These are phyloP conservation scores for Kluyveromyces dobzhanskii DNA, from an alignment of 805 yeast species.

Conservation along the genomic window DNA sequence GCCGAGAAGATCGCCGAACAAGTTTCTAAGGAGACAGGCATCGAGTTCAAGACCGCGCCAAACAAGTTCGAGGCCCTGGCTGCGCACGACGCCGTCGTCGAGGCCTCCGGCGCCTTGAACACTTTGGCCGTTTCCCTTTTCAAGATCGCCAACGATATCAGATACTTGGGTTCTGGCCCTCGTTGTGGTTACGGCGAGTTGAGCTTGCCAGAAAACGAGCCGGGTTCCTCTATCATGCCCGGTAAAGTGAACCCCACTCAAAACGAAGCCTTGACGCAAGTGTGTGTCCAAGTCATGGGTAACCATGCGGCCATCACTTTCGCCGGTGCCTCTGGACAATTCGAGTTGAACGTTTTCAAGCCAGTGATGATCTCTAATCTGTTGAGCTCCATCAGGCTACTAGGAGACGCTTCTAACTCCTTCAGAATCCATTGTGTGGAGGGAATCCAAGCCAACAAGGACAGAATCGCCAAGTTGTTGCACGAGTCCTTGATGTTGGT, in stretches of 20 bases:
- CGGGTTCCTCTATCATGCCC: constrained; percentile 99
- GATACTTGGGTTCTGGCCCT: constrained; percentile 98
- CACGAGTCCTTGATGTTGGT: constrained; percentile 97
- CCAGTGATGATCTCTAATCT: constrained; percentile 91
- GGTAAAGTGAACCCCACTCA: constrained; percentile 99
- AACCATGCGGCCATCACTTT: constrained; percentile 91
- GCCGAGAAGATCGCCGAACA: constrained; percentile 80
- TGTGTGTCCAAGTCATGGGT: constrained; percentile 95
- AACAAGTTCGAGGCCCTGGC: constrained; percentile 99
- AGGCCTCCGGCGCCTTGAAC: constrained; percentile 95
- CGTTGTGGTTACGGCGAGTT: constrained; percentile 99
- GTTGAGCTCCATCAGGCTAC: constrained; percentile 75
- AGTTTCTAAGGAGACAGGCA: constrained; percentile 80
- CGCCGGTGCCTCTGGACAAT: constrained; percentile 98
- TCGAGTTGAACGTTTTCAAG: constrained; percentile 96
- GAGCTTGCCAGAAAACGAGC: constrained; percentile 94
- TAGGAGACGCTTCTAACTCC: constrained; percentile 83
- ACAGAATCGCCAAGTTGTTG: constrained; percentile 77
- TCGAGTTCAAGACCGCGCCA: constrained; percentile 89
- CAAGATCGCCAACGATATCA: constrained; percentile 96
- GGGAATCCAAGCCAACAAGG: constrained; percentile 83
- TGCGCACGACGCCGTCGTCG: constrained; percentile 97
- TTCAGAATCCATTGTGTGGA: constrained; percentile 94
- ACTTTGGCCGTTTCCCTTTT: constrained; percentile 86
- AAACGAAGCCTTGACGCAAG: constrained; percentile 98